These are phyloP conservation scores for Candida mattraensis DNA, from an alignment of 805 yeast genomes.

Conservation along the genomic window DNA sequence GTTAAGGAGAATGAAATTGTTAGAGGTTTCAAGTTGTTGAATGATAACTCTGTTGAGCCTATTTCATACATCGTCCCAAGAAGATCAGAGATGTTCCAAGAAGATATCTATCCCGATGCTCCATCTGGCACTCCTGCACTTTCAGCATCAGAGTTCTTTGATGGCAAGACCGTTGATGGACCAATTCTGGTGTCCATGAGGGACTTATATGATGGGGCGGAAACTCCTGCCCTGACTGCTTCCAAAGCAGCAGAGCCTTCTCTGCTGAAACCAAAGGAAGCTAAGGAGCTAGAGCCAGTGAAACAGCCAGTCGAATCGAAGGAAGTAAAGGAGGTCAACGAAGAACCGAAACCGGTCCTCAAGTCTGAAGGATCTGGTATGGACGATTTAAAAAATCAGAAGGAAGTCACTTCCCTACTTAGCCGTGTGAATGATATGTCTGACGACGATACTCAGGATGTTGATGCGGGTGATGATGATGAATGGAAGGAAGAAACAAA, in stretches of 20 bases:
- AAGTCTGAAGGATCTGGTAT: too few species aligned
- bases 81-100: constrained; percentile 89
- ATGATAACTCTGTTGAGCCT: constrained; percentile 84
- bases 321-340: not conserved
- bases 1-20: constrained; percentile 83
- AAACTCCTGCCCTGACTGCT: constrained; percentile 46
- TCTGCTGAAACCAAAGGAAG: constrained; percentile 12
- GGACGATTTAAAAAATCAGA: constrained; percentile 48
- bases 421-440: constrained; percentile 42
- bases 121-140: constrained; percentile 80
- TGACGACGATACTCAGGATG: constrained; percentile 40
- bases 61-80: constrained; percentile 92
- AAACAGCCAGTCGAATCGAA: constrained; percentile 10
- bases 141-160: constrained; percentile 73
- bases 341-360: too few species aligned
- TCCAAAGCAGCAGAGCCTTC: constrained; percentile 5
- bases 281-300: constrained; percentile 6
- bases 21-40: constrained; percentile 81
- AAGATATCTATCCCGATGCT: constrained; percentile 89
- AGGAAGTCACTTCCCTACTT: constrained; percentile 47
- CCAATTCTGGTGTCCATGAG: constrained; percentile 79
- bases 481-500: constrained; percentile 29
- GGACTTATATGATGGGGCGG: constrained; percentile 74
- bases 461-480: constrained; percentile 28
- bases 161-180: constrained; percentile 77